Evolutionary conservation across 495 filamentous ascomycete genomes (phyloP), one percentile per base, ranked within the genome.

Genomic region (Schizothecium vesticola): DNA sequence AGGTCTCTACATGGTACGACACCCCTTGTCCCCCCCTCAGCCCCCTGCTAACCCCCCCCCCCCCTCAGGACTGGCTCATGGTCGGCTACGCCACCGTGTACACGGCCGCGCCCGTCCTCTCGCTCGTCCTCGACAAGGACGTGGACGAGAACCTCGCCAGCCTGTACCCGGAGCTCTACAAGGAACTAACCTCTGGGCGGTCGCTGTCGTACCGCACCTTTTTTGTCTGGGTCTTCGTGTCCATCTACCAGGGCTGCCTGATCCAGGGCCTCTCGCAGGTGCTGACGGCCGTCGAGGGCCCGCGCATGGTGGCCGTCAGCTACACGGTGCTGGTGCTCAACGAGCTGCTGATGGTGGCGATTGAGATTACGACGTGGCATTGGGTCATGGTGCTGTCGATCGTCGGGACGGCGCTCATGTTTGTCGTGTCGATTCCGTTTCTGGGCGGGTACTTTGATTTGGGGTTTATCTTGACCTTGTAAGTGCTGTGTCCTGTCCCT

Each of bases 71-170:
- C 76, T 99, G 96, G 96, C 86, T 99, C 28, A 86, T 99, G 69
- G 94, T 99, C 33, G 96, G 96, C 61, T 99, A 98, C 76, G 94
- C 94, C 1, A 97, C 94, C 0, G 84, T 98, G 13, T 99, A 99
- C 79, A 99, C 96, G 21, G 97, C 95, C 80, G 84, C 85, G 2
- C 96, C 96, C 0, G 96, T 99, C 55, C 92, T 99, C 75, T 96
- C 92, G 0, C 88, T 99, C n/a, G 94, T 97, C 8, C 87, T 98
- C 11, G 96, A 99, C 77, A 89, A 89, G 67, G 96, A 99, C 74
- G 94, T 99, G 25, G 93, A 97, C 74, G 93, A 97, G 78, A 85
- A 89, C 25, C 86, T 98, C 22, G 92, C 95, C 36, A 96, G 96
- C 72, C 86, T 98, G 31, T 99, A 98, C 77, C 96, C 96, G 3